A percentile compares a stretch with the other conserved stretches of the same genome.
Evolutionary conservation across 1,139 yeast genomes (phyloP).

Genomic region (Candida tetrigidarum): DNA sequence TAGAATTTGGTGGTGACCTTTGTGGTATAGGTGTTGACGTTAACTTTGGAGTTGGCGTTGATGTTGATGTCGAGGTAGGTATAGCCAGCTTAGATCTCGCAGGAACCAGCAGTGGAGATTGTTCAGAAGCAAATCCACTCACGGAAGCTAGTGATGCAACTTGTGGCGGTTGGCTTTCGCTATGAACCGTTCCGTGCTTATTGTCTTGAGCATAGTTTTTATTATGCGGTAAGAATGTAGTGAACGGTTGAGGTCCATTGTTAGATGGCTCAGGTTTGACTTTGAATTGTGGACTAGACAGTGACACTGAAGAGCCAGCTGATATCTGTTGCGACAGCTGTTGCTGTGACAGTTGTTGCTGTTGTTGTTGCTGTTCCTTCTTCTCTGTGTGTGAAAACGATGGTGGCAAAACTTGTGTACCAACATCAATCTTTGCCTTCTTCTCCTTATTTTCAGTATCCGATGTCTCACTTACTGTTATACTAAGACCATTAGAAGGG

Average conservation of each 20-base stretch:
- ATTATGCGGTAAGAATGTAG: neutral
- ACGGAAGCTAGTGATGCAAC: neutral
- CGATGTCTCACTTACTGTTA: conserved; percentile 11
- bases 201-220: neutral
- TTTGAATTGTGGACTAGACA: neutral
- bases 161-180: neutral
- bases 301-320: neutral
- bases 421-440: neutral
- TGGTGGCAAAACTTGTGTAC: neutral
- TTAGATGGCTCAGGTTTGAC: neutral
- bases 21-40: too few species aligned
- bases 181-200: neutral
- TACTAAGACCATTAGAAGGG: conserved; percentile 4
- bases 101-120: neutral
- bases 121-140: neutral
- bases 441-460: conserved; percentile 15
- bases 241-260: neutral
- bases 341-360: neutral
- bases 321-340: neutral
- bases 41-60: neutral
- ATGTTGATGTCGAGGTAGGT: neutral
- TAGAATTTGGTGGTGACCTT: neutral
- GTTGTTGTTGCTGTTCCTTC: neutral
- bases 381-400: neutral
- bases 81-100: neutral